Evolutionary conservation across 78 protist species (phyloP).

Genomic region (Cyanophora paradoxa): DNA sequence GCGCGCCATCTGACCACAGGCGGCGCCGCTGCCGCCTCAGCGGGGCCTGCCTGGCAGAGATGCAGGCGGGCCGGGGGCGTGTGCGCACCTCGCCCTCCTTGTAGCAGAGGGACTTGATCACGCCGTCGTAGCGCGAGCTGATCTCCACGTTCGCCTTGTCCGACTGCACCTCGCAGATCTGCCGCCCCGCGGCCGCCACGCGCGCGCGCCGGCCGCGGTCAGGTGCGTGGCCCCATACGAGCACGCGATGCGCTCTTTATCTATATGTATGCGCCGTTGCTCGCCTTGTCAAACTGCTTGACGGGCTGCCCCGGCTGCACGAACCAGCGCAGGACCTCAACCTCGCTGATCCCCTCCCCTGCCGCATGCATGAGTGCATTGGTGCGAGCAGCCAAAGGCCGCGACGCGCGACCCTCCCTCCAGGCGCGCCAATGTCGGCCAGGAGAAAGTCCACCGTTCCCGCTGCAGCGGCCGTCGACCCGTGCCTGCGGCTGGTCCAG

Average conservation of each 20-base stretch:
- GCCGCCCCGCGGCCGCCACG: constrained; percentile 34
- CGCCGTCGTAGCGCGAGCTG: constrained; percentile 70
- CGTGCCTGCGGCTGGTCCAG: too few relatives aligned
- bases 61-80: too few relatives aligned
- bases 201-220: neutral
- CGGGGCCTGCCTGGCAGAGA: neutral
- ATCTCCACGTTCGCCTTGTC: constrained; percentile 92
- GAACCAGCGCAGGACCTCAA: constrained; percentile 79
- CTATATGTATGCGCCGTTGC: too few relatives aligned
- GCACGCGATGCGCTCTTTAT: too few relatives aligned
- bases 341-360: constrained; percentile 93
- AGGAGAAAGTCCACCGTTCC: too few relatives aligned
- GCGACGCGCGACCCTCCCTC: too few relatives aligned
- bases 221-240: too few relatives aligned
- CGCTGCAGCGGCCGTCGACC: too few relatives aligned
- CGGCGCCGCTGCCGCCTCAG: too few relatives aligned
- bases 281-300: neutral
- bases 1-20: too few relatives aligned
- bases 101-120: constrained; percentile 47
- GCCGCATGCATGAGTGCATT: too few relatives aligned
- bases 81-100: constrained; percentile 62
- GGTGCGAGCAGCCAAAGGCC: too few relatives aligned
- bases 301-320: constrained; percentile 24
- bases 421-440: constrained; percentile 89
- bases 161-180: constrained; percentile 81